Base-by-base conservation (phyloP, 2,329 filamentous ascomycete species). In the Coniella vitis region DNA sequence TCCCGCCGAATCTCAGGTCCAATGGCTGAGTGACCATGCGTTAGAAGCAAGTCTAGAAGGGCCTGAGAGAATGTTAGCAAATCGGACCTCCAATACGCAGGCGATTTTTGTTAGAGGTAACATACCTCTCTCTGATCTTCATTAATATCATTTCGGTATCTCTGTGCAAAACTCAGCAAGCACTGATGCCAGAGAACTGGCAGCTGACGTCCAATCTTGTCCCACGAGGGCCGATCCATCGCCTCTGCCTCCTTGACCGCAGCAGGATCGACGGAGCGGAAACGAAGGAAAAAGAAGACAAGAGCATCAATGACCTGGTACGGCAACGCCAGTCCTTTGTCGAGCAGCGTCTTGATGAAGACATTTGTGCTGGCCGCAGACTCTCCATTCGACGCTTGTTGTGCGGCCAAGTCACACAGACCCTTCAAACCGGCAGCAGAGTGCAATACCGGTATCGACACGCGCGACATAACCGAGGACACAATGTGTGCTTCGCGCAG, bases 181-280 rank as follows among this genome's bases (percentile, higher is more conserved):
- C 86, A 90, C 70, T 97, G 91, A 66, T 98, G 93, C 90, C 91
- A 98, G 48, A 98, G 82, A 7, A 98, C 90, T 0, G 94, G 93
- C 56, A 97, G n/a, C 71, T 71, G 16, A 67, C 69, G 49, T 55
- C 67, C 50, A 60, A 66, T 29, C 66, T 61, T 14, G 67, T 55
- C 51, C 16, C 60, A 51, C 69, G 64, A 64, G 69, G 9, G 73
- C 38, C 52, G 34, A 14, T 43, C 66, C 72, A 83, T 81, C 22
- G 69, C 70, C 48, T 85, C 82, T 4, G 64, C 68, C 29, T 71
- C 71, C 45, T 72, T 71, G 16, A 76, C 73, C 10, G 72, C 71
- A 3, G 75, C 72, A 3, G 81, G 77, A 54, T 87, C 83, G 21
- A 80, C 76, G 46, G 79, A 86, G 31, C 87, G 79, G 72, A 95